Evolutionary conservation across 345 rosid genomes (phyloP).

Genomic region (Populus nigra): DNA sequence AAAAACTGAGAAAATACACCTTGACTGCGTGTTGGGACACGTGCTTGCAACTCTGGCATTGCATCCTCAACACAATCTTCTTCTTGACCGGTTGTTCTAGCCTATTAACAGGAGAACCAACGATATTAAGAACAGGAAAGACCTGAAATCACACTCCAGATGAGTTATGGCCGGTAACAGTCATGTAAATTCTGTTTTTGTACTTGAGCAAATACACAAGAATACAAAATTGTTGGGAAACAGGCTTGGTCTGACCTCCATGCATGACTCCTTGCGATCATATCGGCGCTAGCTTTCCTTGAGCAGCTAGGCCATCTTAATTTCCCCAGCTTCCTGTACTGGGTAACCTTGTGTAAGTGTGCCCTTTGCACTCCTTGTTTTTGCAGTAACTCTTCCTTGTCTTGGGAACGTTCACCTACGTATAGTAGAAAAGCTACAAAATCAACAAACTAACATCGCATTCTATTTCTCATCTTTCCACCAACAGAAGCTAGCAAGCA

Average conservation of each 20-base stretch:
- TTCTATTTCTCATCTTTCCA: not conserved
- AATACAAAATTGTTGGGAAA: conserved; percentile 37
- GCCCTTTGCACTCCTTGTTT: conserved; percentile 77
- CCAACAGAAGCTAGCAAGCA: not conserved
- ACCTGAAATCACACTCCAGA: not conserved
- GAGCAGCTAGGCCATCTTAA: conserved; percentile 75
- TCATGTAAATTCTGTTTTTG: not conserved
- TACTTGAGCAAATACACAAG: not conserved
- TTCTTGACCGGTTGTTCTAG: conserved; percentile 59
- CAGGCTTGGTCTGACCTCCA: conserved; percentile 87
- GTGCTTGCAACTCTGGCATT: conserved; percentile 79
- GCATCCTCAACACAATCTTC: conserved; percentile 83
- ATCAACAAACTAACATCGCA: not conserved
- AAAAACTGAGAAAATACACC: conserved; percentile 28
- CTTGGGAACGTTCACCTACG: conserved; percentile 19
- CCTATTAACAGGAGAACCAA: conserved; percentile 29
- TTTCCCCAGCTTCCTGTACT: conserved; percentile 65
- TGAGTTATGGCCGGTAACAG: not conserved
- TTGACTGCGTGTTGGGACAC: conserved; percentile 69
- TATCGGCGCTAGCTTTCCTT: conserved; percentile 68
- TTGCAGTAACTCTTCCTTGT: conserved; percentile 27
- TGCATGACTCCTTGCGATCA: conserved; percentile 66
- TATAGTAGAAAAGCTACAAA: not conserved
- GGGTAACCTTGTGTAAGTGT: conserved; percentile 81
- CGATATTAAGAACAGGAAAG: not conserved